phyloP scores from a whole-genome alignment of 2,329 filamentous ascomycete species.

The Fusarium nurragi region DNA sequence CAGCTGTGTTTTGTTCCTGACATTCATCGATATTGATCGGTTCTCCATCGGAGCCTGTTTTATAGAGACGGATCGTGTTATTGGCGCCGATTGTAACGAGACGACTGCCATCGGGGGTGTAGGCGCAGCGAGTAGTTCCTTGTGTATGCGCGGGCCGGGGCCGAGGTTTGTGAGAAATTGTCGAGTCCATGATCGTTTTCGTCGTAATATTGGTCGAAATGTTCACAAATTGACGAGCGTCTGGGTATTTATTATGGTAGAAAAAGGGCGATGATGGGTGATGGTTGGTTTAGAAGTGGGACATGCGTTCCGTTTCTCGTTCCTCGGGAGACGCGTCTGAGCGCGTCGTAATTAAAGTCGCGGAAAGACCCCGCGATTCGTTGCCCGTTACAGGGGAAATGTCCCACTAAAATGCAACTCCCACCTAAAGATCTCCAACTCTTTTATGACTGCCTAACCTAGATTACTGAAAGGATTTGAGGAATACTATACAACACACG shows the following conservation, averaged over 20 bases:
- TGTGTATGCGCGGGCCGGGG: slow-evolving; percentile 80
- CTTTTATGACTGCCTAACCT: slow-evolving; percentile 30
- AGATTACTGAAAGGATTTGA: slow-evolving; percentile 7
- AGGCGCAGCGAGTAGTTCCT: slow-evolving; percentile 86
- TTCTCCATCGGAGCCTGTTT: slow-evolving; percentile 90
- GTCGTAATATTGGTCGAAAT: background rate
- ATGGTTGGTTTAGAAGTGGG: slow-evolving; percentile 19
- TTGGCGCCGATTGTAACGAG: slow-evolving; percentile 93
- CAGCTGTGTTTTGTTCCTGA: slow-evolving; percentile 83
- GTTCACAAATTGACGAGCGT: slow-evolving; percentile 17
- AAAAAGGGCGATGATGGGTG: slow-evolving; percentile 10
- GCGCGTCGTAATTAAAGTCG: slow-evolving; percentile 54
- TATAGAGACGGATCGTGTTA: slow-evolving; percentile 92
- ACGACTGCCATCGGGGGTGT: slow-evolving; percentile 87
- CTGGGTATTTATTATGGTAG: background rate
- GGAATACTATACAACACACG: background rate
- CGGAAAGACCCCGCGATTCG: slow-evolving; percentile 45
- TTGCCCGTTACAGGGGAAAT: slow-evolving; percentile 12
- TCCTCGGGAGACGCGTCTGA: slow-evolving; percentile 52
- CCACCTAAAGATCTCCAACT: slow-evolving; percentile 15
- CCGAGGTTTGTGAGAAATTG: slow-evolving; percentile 58
- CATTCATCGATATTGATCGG: slow-evolving; percentile 92
- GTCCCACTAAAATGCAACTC: slow-evolving; percentile 33
- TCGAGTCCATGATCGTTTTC: slow-evolving; percentile 47
- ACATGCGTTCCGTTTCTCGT: slow-evolving; percentile 1